Evolutionary conservation across 441 rosid species (phyloP).

Genomic region (Hura crepitans): DNA sequence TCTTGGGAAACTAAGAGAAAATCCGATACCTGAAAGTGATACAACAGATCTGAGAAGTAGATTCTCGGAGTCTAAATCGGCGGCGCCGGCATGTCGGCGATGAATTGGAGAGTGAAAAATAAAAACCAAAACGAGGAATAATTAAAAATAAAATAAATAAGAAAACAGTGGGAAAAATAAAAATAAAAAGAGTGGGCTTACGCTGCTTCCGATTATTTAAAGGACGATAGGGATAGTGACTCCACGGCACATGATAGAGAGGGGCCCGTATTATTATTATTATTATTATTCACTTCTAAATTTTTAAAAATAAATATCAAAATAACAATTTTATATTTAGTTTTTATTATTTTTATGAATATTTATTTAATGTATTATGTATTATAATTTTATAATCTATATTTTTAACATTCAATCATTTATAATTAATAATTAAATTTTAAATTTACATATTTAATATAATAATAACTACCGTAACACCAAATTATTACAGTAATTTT

Average conservation of each 20-base stretch:
- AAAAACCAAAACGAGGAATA: neutral
- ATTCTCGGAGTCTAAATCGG: conserved; percentile 27
- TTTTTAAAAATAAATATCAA: neutral
- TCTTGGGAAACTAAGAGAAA: conserved; percentile 22
- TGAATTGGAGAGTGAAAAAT: conserved; percentile 25
- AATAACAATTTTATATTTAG: no score
- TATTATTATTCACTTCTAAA: neutral
- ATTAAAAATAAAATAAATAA: neutral
- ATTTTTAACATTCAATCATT: no score
- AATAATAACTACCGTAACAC: no score
- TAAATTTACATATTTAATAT: no score
- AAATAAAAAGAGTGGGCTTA: neutral
- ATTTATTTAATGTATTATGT: no score
- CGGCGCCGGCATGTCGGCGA: conserved; percentile 45
- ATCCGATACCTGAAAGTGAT: conserved; percentile 32
- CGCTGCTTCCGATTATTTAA: conserved; percentile 35
- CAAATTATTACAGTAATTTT: no score
- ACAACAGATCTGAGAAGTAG: conserved; percentile 34
- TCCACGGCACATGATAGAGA: conserved; percentile 34
- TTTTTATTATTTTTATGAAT: no score
- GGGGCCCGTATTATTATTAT: conserved; percentile 17
- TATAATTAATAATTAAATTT: no score
- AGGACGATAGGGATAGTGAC: conserved; percentile 34
- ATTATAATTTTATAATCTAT: no score
- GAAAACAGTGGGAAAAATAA: neutral